These are phyloP conservation scores for Metschnikowia amazonensis DNA, from an alignment of 805 yeast genomes.

Conservation along the genomic window DNA sequence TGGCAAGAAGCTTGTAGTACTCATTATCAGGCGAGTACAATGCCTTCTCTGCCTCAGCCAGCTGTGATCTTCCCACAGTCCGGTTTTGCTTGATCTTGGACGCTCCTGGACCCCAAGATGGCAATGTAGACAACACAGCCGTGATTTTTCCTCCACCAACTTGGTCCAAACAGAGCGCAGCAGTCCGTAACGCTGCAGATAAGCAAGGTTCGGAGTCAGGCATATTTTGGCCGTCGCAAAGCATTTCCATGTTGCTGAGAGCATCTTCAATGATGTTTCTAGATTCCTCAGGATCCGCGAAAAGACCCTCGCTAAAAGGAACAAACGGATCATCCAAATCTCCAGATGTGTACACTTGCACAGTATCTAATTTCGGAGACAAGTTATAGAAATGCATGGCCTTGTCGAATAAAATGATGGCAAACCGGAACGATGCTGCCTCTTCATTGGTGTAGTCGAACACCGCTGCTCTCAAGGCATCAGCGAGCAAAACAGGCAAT, in stretches of 20 bases:
- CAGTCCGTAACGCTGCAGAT: conserved; percentile 75
- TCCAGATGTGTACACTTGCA: conserved; percentile 56
- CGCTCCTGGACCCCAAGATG: conserved; percentile 79
- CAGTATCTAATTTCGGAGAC: conserved; percentile 49
- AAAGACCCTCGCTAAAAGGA: conserved; percentile 75
- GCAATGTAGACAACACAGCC: conserved; percentile 61
- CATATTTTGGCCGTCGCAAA: conserved; percentile 35
- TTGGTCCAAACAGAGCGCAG: conserved; percentile 53
- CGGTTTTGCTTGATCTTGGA: conserved; percentile 44
- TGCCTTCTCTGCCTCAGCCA: conserved; percentile 44
- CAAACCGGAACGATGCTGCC: conserved; percentile 31
- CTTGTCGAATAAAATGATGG: conserved; percentile 74
- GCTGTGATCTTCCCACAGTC: conserved; percentile 38
- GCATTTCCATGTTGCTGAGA: conserved; percentile 54
- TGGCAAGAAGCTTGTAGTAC: conserved; percentile 58
- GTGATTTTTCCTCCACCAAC: conserved; percentile 85
- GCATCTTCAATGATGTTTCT: conserved; percentile 62
- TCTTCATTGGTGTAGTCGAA: conserved; percentile 26
- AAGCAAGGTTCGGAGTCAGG: conserved; percentile 61
- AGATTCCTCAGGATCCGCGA: conserved; percentile 73
- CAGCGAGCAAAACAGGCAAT: conserved; percentile 60
- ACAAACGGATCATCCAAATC: conserved; percentile 77
- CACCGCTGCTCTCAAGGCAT: conserved; percentile 61
- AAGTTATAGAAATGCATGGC: conserved; percentile 70
- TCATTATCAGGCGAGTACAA: conserved; percentile 57